phyloP scores from a whole-genome alignment of 164 flowering plant species.

The Vitis rupestris region DNA sequence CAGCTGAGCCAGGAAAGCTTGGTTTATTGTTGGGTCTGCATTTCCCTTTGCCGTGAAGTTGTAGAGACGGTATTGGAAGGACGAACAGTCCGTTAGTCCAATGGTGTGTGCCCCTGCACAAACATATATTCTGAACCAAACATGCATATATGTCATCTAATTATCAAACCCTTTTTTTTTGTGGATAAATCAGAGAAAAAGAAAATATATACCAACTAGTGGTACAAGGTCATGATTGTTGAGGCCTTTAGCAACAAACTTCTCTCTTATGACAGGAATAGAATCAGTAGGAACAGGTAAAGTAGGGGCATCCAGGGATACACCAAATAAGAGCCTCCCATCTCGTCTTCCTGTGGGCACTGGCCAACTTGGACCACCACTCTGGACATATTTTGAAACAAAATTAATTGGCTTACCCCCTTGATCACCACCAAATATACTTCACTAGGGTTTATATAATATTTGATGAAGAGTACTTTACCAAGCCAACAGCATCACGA shows the following conservation, averaged over 20 bases:
- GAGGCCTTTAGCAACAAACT: constrained; percentile 67
- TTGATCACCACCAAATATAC: no score
- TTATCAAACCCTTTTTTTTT: no score
- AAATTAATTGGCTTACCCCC: no score
- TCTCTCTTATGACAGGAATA: constrained; percentile 51
- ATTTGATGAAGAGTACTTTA: constrained; percentile 7
- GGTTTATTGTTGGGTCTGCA: constrained; percentile 63
- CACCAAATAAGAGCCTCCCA: constrained; percentile 44
- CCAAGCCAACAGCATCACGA: constrained; percentile 73
- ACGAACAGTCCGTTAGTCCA: constrained; percentile 61
- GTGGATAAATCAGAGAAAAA: constrained; percentile 1
- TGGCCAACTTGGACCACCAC: constrained; percentile 64
- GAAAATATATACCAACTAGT: constrained; percentile 49
- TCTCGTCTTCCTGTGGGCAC: constrained; percentile 77
- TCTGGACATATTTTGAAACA: constrained; percentile 22
- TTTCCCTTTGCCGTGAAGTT: constrained; percentile 67
- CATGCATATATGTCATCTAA: no score
- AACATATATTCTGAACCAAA: no score
- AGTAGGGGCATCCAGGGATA: constrained; percentile 43
- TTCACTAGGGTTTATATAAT: no score
- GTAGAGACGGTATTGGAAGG: constrained; percentile 65
- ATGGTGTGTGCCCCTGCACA: constrained; percentile 75
- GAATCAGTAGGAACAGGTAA: constrained; percentile 62
- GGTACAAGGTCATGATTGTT: constrained; percentile 71
- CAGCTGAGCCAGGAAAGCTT: constrained; percentile 34